Evolutionary conservation across 768 basidiomycete species (phyloP), one percentile per base, ranked within the genome.

Genomic region (Phlebiopsis flavidoalba): DNA sequence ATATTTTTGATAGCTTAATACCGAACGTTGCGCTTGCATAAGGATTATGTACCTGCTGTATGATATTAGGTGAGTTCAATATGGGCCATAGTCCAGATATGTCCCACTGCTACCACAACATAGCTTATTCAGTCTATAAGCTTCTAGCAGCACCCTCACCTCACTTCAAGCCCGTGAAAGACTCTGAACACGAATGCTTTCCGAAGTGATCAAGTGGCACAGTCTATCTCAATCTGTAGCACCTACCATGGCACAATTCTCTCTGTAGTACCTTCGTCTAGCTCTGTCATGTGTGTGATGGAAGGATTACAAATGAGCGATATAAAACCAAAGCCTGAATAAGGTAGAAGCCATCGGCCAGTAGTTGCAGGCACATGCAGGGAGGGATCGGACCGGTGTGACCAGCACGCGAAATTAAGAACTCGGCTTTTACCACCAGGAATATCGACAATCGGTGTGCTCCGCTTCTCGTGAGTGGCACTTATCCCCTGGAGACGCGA

Each of bases 101-200:
- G 37, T n/a, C 37, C 14, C 37, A 14, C 46, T 46, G 65, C 74
- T 24, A 63, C 79, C 72, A 87, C 88, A 53, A 88, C 75, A 69
- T 83, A 74, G 72, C n/a, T n/a, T 88, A 88, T 50, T 86, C 81
- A 37, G 71, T n/a, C 72, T 53, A 89, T 86, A 58, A 89, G 80
- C 0, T 73, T 77, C 64, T 74, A 78, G n/a, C n/a, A 62, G 83
- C 79, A 60, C 87, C 76, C 31, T 80, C 74, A 61, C n/a, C 73
- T 81, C 36, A 80, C 71, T 54, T 80, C 73, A 40, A 79, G 71
- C 3, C 86, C 86, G 66, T 85, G 83, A 69, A 88, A 89, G 17
- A n/a, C n/a, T n/a, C 88, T 88, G 62, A 87, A 75, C 14, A 90
- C 83, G 65, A 88, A 68, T 88, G 87, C 86, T 19, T 21, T 10